A percentile compares a stretch with the other conserved stretches of the same genome.
Conservation (phyloP, 371 early-diverging fungal genomes). For the Mortierella sp. region DNA sequence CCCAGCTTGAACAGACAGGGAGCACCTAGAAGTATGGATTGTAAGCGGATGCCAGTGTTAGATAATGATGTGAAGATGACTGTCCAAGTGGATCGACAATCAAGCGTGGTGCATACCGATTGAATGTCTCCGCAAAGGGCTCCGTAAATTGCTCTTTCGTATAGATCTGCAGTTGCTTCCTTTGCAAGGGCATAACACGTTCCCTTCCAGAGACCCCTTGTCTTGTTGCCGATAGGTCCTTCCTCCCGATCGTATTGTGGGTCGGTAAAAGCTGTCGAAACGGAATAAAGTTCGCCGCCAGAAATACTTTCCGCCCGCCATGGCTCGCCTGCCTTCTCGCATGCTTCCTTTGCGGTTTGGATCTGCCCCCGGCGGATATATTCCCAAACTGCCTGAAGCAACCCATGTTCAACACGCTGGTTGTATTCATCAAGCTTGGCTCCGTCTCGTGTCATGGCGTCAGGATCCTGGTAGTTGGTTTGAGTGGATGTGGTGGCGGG, state of each 20-base stretch:
- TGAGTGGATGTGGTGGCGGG: background rate
- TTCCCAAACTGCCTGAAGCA: slow-evolving; percentile 44
- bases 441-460: slow-evolving; percentile 42
- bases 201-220: slow-evolving; percentile 54
- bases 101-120: slow-evolving; percentile 16
- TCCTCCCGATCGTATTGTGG: slow-evolving; percentile 25
- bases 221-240: slow-evolving; percentile 40
- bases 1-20: slow-evolving; percentile 53
- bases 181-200: slow-evolving; percentile 49
- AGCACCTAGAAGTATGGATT: slow-evolving; percentile 26
- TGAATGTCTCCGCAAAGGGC: slow-evolving; percentile 43
- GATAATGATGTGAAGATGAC: background rate
- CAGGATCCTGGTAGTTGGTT: slow-evolving; percentile 36
- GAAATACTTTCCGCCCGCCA: slow-evolving; percentile 57
- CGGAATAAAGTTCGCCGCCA: slow-evolving; percentile 42
- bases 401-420: slow-evolving; percentile 30
- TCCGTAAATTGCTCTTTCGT: slow-evolving; percentile 51
- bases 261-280: slow-evolving; percentile 31
- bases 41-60: background rate
- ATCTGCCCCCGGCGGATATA: slow-evolving; percentile 54
- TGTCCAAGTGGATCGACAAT: background rate
- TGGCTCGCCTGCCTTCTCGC: slow-evolving; percentile 42
- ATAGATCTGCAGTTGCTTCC: slow-evolving; percentile 32
- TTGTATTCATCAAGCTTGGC: slow-evolving; percentile 30
- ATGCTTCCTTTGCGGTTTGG: slow-evolving; percentile 43